Conservation (phyloP, 345 rosid species). For the Acer campestre region DNA sequence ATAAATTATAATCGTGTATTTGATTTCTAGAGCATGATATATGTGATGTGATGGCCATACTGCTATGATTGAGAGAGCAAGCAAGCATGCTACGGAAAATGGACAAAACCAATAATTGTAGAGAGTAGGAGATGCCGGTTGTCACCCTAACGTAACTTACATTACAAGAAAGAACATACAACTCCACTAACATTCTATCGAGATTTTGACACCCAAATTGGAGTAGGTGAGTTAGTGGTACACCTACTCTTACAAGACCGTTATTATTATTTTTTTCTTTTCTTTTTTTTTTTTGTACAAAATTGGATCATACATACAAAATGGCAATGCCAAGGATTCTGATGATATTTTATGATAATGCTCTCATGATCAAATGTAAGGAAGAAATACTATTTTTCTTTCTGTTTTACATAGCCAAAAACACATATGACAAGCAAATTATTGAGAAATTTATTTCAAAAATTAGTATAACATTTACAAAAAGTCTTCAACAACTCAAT, state of each 20-base stretch:
- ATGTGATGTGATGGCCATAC: not conserved
- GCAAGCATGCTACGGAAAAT: conserved; percentile 4
- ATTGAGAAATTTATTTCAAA: not conserved
- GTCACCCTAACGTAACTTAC: conserved; percentile 11
- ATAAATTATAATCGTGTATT: no score
- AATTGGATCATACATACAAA: not conserved
- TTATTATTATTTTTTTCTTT: no score
- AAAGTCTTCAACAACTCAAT: no score
- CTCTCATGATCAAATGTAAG: not conserved
- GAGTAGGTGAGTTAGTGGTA: conserved; percentile 19
- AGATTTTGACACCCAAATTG: not conserved
- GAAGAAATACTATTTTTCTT: not conserved
- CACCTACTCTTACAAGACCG: not conserved
- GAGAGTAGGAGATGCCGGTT: conserved; percentile 14
- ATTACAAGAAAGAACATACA: conserved; percentile 15
- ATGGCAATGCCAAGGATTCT: not conserved
- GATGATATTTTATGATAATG: not conserved
- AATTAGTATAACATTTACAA: not conserved
- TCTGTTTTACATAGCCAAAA: not conserved
- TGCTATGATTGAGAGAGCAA: conserved; percentile 15
- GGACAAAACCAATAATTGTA: not conserved
- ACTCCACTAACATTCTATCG: conserved; percentile 13
- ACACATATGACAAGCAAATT: not conserved
- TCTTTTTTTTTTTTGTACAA: not conserved
- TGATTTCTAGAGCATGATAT: no score